Evolutionary conservation across 164 flowering plant genomes (phyloP).

Genomic region (Kingdonia uniflora): DNA sequence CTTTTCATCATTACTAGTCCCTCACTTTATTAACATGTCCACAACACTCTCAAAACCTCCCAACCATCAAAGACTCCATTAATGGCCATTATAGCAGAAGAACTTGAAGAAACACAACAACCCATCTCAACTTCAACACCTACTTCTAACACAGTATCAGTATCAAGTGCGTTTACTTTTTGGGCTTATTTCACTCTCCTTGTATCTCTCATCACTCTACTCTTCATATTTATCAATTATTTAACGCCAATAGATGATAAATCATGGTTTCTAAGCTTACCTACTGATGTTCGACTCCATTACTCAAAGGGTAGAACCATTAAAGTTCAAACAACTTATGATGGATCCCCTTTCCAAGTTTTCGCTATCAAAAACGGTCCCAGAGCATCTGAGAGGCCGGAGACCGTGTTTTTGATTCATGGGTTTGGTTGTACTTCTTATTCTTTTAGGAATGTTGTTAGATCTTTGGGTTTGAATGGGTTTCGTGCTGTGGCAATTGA

Average conservation of each 20-base stretch:
- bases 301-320: conserved; percentile 63
- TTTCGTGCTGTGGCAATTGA: conserved; percentile 60
- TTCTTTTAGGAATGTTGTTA: conserved; percentile 38
- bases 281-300: conserved; percentile 49
- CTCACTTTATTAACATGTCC: too few species aligned
- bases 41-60: background rate
- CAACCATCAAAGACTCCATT: background rate
- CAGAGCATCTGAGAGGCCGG: background rate
- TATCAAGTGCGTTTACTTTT: conserved; percentile 49
- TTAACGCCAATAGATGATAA: conserved; percentile 53
- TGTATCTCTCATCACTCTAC: conserved; percentile 47
- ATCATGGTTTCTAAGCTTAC: conserved; percentile 65
- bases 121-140: conserved; percentile 7
- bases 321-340: conserved; percentile 48
- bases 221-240: conserved; percentile 31
- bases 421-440: conserved; percentile 77
- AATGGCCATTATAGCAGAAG: conserved; percentile 70
- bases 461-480: conserved; percentile 35
- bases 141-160: background rate
- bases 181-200: conserved; percentile 73
- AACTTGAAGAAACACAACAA: conserved; percentile 16
- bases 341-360: conserved; percentile 44
- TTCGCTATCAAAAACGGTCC: conserved; percentile 51
- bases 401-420: conserved; percentile 58
- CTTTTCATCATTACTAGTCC: too few species aligned